Evolutionary conservation across 345 rosid species (phyloP).

Genomic region (Salix udensis): DNA sequence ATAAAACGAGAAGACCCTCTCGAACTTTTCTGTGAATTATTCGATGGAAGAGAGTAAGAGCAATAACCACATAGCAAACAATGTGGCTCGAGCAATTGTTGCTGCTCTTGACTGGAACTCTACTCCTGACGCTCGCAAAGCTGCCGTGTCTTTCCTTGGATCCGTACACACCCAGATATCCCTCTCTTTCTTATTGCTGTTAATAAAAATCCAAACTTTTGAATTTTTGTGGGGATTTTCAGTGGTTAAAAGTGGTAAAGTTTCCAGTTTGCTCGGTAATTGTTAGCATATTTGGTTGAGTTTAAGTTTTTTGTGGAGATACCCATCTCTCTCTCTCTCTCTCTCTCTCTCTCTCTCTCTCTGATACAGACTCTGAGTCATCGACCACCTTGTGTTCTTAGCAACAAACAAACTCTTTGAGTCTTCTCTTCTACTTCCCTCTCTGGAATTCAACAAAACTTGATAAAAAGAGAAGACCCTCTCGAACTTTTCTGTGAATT

Average conservation of each 20-base stretch:
- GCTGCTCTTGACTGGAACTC: conserved; percentile 81
- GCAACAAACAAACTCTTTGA: too few species aligned
- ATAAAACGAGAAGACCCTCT: neutral
- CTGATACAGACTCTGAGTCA: too few species aligned
- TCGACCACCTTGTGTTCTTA: too few species aligned
- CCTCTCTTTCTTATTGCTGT: neutral
- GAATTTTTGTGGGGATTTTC: neutral
- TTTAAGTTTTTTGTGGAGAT: too few species aligned
- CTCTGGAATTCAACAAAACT: too few species aligned
- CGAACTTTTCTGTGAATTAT: neutral
- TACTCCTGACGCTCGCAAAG: conserved; percentile 67
- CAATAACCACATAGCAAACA: conserved; percentile 44
- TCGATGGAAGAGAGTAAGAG: conserved; percentile 6
- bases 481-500: too few species aligned
- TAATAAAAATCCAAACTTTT: neutral
- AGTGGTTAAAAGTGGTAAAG: neutral
- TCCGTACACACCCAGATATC: conserved; percentile 38
- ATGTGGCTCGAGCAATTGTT: conserved; percentile 73
- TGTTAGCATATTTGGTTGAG: too few species aligned
- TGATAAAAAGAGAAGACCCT: too few species aligned
- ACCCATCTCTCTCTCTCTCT: too few species aligned
- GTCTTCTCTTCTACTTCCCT: too few species aligned
- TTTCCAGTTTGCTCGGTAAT: too few species aligned
- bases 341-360: too few species aligned
- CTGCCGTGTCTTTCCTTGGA: conserved; percentile 66